A percentile compares a stretch with the other conserved stretches of the same genome.
These are phyloP conservation scores for Aspergillus indologenus DNA, from an alignment of 495 filamentous ascomycete species.

Conservation along the genomic window DNA sequence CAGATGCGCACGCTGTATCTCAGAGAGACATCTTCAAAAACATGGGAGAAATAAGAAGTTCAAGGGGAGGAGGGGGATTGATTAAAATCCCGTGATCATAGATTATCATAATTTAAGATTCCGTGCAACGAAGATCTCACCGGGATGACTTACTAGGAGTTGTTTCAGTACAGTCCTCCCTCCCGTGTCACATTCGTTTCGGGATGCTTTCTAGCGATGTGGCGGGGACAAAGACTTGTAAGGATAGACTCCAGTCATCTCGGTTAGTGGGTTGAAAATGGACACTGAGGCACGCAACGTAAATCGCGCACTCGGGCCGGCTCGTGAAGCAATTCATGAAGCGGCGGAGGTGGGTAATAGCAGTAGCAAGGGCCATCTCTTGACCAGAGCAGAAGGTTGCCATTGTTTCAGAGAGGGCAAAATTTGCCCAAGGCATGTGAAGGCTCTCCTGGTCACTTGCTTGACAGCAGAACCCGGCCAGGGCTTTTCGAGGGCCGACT, in stretches of 20 bases:
- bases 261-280: conserved; percentile 5
- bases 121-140: not conserved
- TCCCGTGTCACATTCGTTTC: not conserved
- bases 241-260: not conserved
- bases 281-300: not conserved
- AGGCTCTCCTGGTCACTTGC: not conserved
- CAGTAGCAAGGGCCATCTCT: not conserved
- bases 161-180: not conserved
- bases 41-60: not conserved
- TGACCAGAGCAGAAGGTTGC: not conserved
- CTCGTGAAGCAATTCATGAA: conserved; percentile 8
- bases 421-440: not conserved
- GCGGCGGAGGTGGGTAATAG: conserved; percentile 6
- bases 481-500: not conserved
- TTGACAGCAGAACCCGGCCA: no score
- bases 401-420: conserved; percentile 12
- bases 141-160: not conserved
- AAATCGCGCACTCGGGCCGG: conserved; percentile 11
- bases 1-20: no score
- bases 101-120: not conserved
- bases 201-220: not conserved
- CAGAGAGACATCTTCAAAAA: not conserved
- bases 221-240: not conserved
- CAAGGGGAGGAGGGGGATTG: not conserved
- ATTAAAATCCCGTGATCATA: not conserved